Conservation (phyloP, 2,329 filamentous ascomycete genomes). For the Magnaporthiopsis incrustans region DNA sequence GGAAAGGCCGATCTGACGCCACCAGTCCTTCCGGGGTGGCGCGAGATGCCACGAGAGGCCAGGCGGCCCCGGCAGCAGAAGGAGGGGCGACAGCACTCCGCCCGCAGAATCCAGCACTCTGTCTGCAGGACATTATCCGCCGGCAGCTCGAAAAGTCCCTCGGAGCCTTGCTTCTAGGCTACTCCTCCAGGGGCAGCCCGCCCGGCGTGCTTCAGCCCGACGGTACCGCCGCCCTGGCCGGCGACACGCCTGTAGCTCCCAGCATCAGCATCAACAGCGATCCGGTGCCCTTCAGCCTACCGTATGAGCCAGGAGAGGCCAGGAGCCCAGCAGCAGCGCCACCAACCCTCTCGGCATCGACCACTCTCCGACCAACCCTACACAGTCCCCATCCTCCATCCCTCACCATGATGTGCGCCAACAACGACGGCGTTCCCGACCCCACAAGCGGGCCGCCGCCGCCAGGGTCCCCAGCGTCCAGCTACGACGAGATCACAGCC, state of each 20-base stretch:
- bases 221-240: background rate
- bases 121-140: background rate
- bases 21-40: background rate
- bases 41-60: background rate
- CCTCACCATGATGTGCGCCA: no score
- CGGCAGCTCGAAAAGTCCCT: background rate
- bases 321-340: background rate
- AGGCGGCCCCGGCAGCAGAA: background rate
- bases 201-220: background rate
- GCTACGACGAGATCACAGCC: background rate
- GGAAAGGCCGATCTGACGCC: background rate
- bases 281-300: background rate
- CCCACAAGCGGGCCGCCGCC: background rate
- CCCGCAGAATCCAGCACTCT: no score
- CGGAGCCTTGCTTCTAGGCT: background rate
- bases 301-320: background rate
- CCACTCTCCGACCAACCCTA: background rate
- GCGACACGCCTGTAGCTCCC: background rate
- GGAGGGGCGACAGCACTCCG: background rate
- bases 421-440: background rate
- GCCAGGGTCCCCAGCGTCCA: background rate
- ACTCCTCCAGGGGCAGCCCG: background rate
- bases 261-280: background rate
- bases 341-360: background rate
- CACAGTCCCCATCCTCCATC: background rate